These are phyloP conservation scores for Candida gigantensis DNA, from an alignment of 1,139 yeast genomes.

Conservation along the genomic window DNA sequence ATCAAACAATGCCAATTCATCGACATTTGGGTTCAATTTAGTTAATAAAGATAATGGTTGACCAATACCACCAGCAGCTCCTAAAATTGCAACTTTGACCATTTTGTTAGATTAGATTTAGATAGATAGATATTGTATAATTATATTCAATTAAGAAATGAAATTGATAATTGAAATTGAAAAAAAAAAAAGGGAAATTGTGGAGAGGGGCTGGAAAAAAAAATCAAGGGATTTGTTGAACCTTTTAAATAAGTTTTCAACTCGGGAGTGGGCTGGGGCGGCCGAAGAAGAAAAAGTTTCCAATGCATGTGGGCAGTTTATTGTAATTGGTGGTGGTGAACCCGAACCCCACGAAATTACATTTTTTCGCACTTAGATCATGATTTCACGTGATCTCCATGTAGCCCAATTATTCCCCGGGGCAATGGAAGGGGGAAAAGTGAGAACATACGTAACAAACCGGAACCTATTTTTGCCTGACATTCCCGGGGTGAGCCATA, in stretches of 20 bases:
- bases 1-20: conserved; percentile 86
- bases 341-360: too few relatives aligned
- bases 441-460: not conserved
- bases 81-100: conserved; percentile 82
- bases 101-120: too few relatives aligned
- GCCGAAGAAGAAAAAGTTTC: too few relatives aligned
- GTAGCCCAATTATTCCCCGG: too few relatives aligned
- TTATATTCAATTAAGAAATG: not conserved
- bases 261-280: not conserved
- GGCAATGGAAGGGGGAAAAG: too few relatives aligned
- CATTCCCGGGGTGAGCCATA: not conserved
- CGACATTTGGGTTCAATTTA: conserved; percentile 84
- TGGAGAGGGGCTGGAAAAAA: conserved; percentile 1
- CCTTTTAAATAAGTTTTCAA: not conserved
- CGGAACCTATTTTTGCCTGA: not conserved
- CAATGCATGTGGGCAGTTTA: too few relatives aligned
- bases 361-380: too few relatives aligned
- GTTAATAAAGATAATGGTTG: conserved; percentile 92
- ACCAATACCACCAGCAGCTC: conserved; percentile 99
- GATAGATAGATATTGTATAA: too few relatives aligned
- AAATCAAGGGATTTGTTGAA: not conserved
- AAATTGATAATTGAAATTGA: not conserved
- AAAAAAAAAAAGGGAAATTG: conserved; percentile 1
- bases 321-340: too few relatives aligned
- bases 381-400: too few relatives aligned